Conservation (phyloP, 2,329 filamentous ascomycete genomes). For the Fusarium redolens region DNA sequence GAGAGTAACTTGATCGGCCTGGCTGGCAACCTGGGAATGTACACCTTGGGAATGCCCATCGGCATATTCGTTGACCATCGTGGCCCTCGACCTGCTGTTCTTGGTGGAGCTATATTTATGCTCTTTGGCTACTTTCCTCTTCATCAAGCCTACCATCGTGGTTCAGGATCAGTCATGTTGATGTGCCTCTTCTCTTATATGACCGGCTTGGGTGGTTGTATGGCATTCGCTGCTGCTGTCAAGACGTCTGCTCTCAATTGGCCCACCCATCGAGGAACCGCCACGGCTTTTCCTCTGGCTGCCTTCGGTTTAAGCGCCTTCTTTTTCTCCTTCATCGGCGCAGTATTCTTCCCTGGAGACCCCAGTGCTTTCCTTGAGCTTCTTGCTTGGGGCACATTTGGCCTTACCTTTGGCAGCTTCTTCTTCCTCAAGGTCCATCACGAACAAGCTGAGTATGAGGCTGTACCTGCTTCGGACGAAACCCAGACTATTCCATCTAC, state of each 20-base stretch:
- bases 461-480: conserved; percentile 57
- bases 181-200: conserved; percentile 88
- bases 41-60: conserved; percentile 87
- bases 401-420: conserved; percentile 79
- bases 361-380: conserved; percentile 85
- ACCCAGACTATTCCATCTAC: conserved; percentile 21
- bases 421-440: conserved; percentile 86
- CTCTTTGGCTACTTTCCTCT: conserved; percentile 88
- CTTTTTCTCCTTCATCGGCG: conserved; percentile 88
- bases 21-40: conserved; percentile 93
- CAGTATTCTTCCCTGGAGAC: conserved; percentile 82
- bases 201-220: conserved; percentile 88
- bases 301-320: conserved; percentile 96
- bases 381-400: conserved; percentile 81
- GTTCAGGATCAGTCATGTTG: conserved; percentile 65
- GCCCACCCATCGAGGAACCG: conserved; percentile 89
- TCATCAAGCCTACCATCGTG: conserved; percentile 79
- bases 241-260: conserved; percentile 92
- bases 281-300: conserved; percentile 91
- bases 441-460: conserved; percentile 64
- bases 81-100: conserved; percentile 82
- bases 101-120: conserved; percentile 79
- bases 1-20: conserved; percentile 91
- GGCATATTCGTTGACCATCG: conserved; percentile 87
- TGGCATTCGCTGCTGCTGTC: conserved; percentile 88